Conservation (phyloP, 805 yeast genomes). For the Gaillardinia entomophila region DNA sequence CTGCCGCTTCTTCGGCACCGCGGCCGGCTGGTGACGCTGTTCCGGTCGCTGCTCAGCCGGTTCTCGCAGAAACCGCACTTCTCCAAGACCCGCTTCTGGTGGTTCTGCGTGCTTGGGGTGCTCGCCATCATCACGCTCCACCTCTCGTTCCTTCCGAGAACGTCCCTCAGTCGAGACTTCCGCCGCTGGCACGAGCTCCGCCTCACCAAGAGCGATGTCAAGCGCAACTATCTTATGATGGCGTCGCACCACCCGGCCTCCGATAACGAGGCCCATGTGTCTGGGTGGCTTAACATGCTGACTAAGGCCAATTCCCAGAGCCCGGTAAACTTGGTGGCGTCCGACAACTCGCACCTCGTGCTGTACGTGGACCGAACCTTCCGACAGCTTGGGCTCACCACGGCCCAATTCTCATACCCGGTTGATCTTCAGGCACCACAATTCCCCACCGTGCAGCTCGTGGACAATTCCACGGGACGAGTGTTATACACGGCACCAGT, state of each 20-base stretch:
- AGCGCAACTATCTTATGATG: constrained; percentile 48
- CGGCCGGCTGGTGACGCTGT: background rate
- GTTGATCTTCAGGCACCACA: constrained; percentile 14
- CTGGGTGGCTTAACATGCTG: background rate
- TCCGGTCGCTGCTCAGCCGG: background rate
- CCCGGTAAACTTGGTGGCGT: background rate
- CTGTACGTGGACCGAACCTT: constrained; percentile 7
- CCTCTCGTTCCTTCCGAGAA: constrained; percentile 73
- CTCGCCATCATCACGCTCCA: constrained; percentile 51
- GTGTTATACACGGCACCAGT: constrained; percentile 21
- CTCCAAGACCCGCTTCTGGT: constrained; percentile 28
- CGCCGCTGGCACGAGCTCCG: constrained; percentile 65
- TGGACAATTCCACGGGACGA: constrained; percentile 13
- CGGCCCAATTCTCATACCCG: constrained; percentile 2
- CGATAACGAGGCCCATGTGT: background rate
- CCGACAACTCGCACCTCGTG: background rate
- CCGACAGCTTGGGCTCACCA: constrained; percentile 4
- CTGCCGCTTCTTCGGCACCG: background rate
- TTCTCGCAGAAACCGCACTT: background rate
- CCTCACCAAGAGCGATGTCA: constrained; percentile 63
- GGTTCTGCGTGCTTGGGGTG: constrained; percentile 44
- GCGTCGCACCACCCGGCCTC: constrained; percentile 17
- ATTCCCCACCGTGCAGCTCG: constrained; percentile 18
- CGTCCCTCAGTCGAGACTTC: constrained; percentile 77
- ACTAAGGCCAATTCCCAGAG: background rate